phyloP scores from a whole-genome alignment of 345 rosid species.

The Turritis glabra region DNA sequence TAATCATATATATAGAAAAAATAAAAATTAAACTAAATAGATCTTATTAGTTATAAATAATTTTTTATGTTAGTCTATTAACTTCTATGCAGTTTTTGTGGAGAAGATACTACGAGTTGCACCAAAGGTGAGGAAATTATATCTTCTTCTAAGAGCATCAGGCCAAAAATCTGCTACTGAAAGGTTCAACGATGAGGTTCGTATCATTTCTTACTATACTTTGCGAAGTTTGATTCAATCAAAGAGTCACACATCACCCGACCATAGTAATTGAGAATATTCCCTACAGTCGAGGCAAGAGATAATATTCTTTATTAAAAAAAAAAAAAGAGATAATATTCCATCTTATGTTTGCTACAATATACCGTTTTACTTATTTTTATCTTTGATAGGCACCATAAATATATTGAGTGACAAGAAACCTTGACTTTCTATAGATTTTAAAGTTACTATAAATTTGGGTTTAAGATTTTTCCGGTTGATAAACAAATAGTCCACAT shows the following conservation, averaged over 20 bases:
- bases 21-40: not conserved
- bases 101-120: slow-evolving; percentile 82
- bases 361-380: too few relatives aligned
- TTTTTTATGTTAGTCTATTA: not conserved
- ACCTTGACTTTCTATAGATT: not conserved
- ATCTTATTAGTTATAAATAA: not conserved
- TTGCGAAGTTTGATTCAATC: not conserved
- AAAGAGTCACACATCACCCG: not conserved
- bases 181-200: slow-evolving; percentile 72
- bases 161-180: slow-evolving; percentile 57
- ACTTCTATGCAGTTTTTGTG: slow-evolving; percentile 55
- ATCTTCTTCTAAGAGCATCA: slow-evolving; percentile 74
- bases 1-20: too few relatives aligned
- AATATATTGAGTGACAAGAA: not conserved
- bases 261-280: not conserved
- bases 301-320: too few relatives aligned
- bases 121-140: slow-evolving; percentile 76
- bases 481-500: too few relatives aligned
- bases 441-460: not conserved
- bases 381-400: too few relatives aligned
- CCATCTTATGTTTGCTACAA: not conserved
- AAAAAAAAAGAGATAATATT: not conserved
- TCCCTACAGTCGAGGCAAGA: not conserved
- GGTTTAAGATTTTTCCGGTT: not conserved
- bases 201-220: not conserved